Percentiles rank a stretch among this genome's conserved stretches.
These are phyloP conservation scores for Paecilomyces sp. DNA, from an alignment of 2,329 filamentous ascomycete genomes.

Conservation along the genomic window DNA sequence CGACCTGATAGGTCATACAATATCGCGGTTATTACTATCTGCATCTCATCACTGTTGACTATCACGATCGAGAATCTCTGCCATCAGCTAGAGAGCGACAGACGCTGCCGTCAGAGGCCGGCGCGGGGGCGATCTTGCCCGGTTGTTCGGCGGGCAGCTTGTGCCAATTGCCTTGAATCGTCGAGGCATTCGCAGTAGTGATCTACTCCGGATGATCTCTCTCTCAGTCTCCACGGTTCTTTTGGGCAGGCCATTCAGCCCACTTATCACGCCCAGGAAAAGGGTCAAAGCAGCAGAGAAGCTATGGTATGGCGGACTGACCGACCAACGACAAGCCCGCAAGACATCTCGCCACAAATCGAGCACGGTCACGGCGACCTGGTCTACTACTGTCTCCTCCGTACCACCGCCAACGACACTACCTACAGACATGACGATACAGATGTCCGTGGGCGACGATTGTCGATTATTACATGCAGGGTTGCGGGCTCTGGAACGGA, in stretches of 20 bases:
- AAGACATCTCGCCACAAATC: background rate
- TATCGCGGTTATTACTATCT: background rate
- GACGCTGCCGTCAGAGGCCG: background rate
- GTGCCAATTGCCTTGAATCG: background rate
- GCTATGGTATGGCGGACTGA: background rate
- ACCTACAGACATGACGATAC: background rate
- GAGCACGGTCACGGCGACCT: background rate
- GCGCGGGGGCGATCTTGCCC: background rate
- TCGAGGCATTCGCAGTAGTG: background rate
- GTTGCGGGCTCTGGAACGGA: background rate
- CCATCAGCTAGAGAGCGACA: background rate
- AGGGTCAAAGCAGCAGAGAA: background rate
- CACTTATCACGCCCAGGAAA: background rate
- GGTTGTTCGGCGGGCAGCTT: background rate
- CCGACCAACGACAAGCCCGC: background rate
- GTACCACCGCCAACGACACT: background rate
- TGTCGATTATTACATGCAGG: background rate
- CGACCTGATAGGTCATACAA: background rate
- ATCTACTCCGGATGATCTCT: background rate
- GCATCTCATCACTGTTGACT: background rate
- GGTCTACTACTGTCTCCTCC: background rate
- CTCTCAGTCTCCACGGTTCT: background rate
- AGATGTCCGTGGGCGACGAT: background rate
- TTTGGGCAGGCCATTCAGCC: background rate
- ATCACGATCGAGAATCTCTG: background rate